Conservation (phyloP, 1,284 basidiomycete genomes). For the Irpex sp. region DNA sequence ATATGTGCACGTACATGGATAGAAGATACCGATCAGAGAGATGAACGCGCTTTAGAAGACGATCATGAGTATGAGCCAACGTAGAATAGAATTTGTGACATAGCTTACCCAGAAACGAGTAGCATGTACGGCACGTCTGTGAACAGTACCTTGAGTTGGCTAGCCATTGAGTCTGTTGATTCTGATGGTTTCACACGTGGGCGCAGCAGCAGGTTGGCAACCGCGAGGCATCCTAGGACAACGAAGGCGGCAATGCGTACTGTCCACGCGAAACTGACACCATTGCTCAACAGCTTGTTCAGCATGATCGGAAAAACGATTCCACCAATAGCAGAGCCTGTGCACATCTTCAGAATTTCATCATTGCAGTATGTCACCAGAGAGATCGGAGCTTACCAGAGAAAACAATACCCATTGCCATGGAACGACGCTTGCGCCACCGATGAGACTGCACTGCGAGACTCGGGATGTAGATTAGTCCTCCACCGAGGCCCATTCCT, state of each 20-base stretch:
- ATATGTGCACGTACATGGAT: neutral
- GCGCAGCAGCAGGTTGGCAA: constrained; percentile 9
- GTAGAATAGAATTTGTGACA: neutral
- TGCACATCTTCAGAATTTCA: neutral
- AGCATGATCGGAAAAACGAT: constrained; percentile 32
- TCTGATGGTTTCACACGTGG: neutral
- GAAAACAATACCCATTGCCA: constrained; percentile 20
- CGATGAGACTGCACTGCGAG: constrained; percentile 13
- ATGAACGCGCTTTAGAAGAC: neutral
- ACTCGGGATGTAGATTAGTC: constrained; percentile 35
- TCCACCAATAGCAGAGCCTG: constrained; percentile 29
- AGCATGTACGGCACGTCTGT: constrained; percentile 8
- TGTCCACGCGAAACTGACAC: constrained; percentile 13
- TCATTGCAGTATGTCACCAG: neutral
- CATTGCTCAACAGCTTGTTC: constrained; percentile 28
- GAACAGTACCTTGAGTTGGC: neutral
- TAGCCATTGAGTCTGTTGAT: neutral
- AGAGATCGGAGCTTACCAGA: neutral
- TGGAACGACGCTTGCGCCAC: constrained; percentile 17
- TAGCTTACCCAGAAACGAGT: neutral
- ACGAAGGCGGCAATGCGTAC: constrained; percentile 17
- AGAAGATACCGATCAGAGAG: neutral
- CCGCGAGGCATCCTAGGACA: constrained; percentile 5
- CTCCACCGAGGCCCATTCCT: constrained; percentile 52
- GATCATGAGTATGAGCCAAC: neutral